Conservation (phyloP, 768 basidiomycete genomes). For the Suillus ampliporus region DNA sequence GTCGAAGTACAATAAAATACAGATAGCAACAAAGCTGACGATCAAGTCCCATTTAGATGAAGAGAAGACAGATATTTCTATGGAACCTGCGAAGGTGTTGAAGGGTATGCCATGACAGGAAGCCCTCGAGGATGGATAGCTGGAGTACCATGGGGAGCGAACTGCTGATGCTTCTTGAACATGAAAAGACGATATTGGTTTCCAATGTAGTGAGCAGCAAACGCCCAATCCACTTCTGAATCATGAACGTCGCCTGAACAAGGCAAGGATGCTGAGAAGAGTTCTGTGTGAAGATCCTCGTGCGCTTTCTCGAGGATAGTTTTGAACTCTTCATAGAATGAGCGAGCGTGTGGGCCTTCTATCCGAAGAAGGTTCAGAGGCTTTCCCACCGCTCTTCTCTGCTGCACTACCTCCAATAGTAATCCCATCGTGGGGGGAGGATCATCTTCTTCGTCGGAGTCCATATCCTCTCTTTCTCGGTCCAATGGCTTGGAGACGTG, state of each 20-base stretch:
- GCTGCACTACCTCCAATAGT: constrained; percentile 37
- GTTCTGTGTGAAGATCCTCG: constrained; percentile 30
- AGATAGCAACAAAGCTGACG: constrained; percentile 1
- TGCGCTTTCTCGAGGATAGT: constrained; percentile 32
- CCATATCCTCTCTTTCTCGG: constrained; percentile 36
- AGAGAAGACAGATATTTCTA: neutral
- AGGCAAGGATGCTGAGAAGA: constrained; percentile 17
- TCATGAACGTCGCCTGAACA: constrained; percentile 24
- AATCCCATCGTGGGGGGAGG: constrained; percentile 35
- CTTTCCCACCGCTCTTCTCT: constrained; percentile 36
- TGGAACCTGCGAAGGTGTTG: constrained; percentile 7
- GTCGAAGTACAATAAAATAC: constrained; percentile 7
- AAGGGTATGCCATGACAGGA: constrained; percentile 2
- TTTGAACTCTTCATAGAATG: constrained; percentile 34
- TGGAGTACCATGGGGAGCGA: constrained; percentile 18
- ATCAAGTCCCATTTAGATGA: neutral
- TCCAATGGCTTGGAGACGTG: constrained; percentile 34
- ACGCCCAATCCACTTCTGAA: constrained; percentile 35
- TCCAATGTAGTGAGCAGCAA: constrained; percentile 34
- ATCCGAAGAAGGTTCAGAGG: constrained; percentile 32
- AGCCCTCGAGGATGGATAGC: constrained; percentile 6
- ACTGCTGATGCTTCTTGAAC: constrained; percentile 37
- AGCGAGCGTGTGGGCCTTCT: constrained; percentile 27
- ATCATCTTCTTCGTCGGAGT: constrained; percentile 40
- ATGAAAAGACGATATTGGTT: constrained; percentile 36